Evolutionary conservation across 768 basidiomycete genomes (phyloP).

Genomic region (Tylopilus balloui): DNA sequence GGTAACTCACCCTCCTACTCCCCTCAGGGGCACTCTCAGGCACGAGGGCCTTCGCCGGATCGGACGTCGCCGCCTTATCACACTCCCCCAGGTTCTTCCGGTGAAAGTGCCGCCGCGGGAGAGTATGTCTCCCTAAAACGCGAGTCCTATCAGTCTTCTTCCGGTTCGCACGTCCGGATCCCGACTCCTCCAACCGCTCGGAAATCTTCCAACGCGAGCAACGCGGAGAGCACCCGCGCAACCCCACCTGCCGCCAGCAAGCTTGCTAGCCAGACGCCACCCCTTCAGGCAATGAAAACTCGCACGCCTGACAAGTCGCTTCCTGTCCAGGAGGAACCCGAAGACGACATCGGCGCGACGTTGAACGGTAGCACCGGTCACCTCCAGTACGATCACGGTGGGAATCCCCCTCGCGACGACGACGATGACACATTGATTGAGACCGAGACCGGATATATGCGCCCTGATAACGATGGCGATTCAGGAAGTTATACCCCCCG

Average conservation of each 20-base stretch:
- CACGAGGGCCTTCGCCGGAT: conserved; percentile 49
- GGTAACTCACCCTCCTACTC: conserved; percentile 37
- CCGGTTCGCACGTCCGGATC: conserved; percentile 25
- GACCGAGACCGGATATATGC: conserved; percentile 33
- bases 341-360: conserved; percentile 49
- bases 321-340: conserved; percentile 72
- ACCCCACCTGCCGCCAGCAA: conserved; percentile 37
- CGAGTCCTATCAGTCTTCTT: conserved; percentile 37
- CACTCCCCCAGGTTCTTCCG: conserved; percentile 44
- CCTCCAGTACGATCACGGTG: conserved; percentile 32
- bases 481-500: conserved; percentile 62
- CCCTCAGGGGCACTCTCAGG: conserved; percentile 39
- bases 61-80: conserved; percentile 48
- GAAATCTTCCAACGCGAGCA: conserved; percentile 19
- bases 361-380: conserved; percentile 39
- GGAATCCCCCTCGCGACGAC: conserved; percentile 40
- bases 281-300: conserved; percentile 46
- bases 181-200: conserved; percentile 30
- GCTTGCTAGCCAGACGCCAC: conserved; percentile 51
- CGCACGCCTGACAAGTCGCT: conserved; percentile 70
- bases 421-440: conserved; percentile 45
- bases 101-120: conserved; percentile 35
- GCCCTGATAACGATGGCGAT: conserved; percentile 40
- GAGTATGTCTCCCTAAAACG: conserved; percentile 45
- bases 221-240: conserved; percentile 22